phyloP scores from a whole-genome alignment of 208 protist genomes.

The Trypanosoma mega region DNA sequence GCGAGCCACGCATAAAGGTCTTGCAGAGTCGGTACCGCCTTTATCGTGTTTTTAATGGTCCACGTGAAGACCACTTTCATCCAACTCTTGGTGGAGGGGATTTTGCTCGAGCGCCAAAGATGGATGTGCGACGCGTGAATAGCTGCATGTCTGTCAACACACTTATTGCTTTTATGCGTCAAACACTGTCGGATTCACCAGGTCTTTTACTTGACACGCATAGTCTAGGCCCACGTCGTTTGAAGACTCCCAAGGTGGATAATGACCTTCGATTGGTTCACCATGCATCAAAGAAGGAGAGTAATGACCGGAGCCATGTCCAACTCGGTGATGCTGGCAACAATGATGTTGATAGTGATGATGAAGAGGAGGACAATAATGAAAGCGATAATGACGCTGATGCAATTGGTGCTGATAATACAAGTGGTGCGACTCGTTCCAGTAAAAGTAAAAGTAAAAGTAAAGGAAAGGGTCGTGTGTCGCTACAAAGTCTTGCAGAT shows the following conservation, averaged over 20 bases:
- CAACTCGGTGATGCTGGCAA: background rate
- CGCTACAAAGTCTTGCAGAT: conserved; percentile 21
- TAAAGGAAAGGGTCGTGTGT: too few relatives aligned
- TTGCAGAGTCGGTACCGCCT: conserved; percentile 68
- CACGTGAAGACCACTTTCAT: conserved; percentile 63
- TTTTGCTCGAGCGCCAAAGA: conserved; percentile 42
- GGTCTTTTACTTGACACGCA: conserved; percentile 7
- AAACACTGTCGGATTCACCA: conserved; percentile 23
- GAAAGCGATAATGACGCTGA: background rate
- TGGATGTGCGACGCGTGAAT: conserved; percentile 56
- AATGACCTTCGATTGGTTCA: too few relatives aligned
- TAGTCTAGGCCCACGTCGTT: background rate
- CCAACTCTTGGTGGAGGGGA: conserved; percentile 41
- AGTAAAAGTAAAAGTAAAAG: too few relatives aligned
- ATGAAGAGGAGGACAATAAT: background rate
- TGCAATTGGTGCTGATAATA: too few relatives aligned
- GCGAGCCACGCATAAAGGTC: conserved; percentile 71
- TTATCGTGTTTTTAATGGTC: conserved; percentile 70
- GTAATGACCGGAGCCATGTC: background rate
- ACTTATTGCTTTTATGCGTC: conserved; percentile 46
- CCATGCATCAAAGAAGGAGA: too few relatives aligned
- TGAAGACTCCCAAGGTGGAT: background rate
- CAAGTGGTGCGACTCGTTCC: too few relatives aligned
- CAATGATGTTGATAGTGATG: background rate
- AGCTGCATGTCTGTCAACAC: conserved; percentile 51